Evolutionary conservation across 768 basidiomycete species (phyloP), one percentile per base, ranked within the genome.

Genomic region (Russula brevipes): DNA sequence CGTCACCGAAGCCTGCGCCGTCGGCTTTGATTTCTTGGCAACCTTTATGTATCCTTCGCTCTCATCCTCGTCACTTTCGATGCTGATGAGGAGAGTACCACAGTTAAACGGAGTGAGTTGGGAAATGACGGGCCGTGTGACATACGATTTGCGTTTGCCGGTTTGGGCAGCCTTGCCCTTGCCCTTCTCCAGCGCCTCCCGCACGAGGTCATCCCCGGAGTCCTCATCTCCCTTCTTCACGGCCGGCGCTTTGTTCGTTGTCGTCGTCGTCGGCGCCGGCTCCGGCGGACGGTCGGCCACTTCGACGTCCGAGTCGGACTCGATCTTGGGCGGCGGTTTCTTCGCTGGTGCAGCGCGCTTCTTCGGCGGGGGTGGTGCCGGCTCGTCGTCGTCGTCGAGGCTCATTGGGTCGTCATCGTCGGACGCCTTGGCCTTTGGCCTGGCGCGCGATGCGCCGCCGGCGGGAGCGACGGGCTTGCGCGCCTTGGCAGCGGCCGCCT

Each of bases 81-180:
- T 49, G 54, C 56, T 51, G 42, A 42, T 14, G 8, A 17, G 9
- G 2, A 35, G 31, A 14, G 16, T n/a, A 36, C 49, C 14, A 10
- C 10, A 31, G 46, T 55, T 42, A 19, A 35, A 38, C 2, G 2
- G 5, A 45, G 12, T 36, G 33, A 7, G 9, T 9, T 2, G 11
- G 36, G 12, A 2, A 17, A 16, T 2, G 17, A 16, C 4, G 4
- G 8, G 4, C 41, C 41, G 41, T 42, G 9, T 14, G 16, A 14
- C 7, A 42, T 55, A 87, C 89, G 82, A 88, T 74, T 91, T 92
- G 47, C 88, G 84, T 74, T 91, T 91, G 49, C 55, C 33, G 16
- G 70, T 68, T 17, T 72, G 71, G 69, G 77, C 76, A 1, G 74
- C 78, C 66, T 82, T 85, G 42, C 72, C 78, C 61, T 82, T 83